Conservation (phyloP, 257 asterid genomes). For the Przewalskia tangutica region DNA sequence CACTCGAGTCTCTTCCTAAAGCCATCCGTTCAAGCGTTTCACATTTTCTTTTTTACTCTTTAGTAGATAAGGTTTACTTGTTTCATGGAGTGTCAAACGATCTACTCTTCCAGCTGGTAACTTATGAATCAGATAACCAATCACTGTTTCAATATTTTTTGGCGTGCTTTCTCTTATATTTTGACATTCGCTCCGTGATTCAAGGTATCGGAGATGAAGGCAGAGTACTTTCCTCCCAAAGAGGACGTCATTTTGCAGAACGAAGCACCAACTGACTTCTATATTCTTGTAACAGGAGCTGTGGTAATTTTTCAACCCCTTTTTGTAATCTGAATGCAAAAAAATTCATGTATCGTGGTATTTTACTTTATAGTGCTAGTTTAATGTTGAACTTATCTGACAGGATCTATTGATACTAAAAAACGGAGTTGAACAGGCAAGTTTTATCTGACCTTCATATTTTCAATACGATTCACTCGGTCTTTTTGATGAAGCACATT, state of each 20-base stretch:
- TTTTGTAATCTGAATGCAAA: neutral
- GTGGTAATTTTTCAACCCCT: constrained; percentile 21
- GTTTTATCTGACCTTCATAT: constrained; percentile 8
- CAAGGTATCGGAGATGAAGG: constrained; percentile 46
- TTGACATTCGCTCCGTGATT: neutral
- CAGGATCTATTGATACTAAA: constrained; percentile 32
- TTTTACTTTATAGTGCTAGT: neutral
- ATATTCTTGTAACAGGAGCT: constrained; percentile 38
- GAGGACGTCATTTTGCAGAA: constrained; percentile 42
- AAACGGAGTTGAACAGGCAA: constrained; percentile 57
- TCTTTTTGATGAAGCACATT: neutral
- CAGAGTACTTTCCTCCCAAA: constrained; percentile 42
- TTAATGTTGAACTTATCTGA: constrained; percentile 3
- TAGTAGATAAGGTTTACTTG: constrained; percentile 26
- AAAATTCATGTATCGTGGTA: neutral
- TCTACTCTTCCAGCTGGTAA: constrained; percentile 34
- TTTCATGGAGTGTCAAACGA: constrained; percentile 30
- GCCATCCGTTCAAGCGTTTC: constrained; percentile 37
- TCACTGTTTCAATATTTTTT: neutral
- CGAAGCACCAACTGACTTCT: constrained; percentile 44
- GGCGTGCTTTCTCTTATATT: neutral
- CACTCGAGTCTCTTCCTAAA: constrained; percentile 31
- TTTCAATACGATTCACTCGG: neutral
- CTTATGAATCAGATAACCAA: neutral
- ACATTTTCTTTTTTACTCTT: constrained; percentile 23